Conservation (phyloP, 2,329 filamentous ascomycete species). For the Penicillium sp. region DNA sequence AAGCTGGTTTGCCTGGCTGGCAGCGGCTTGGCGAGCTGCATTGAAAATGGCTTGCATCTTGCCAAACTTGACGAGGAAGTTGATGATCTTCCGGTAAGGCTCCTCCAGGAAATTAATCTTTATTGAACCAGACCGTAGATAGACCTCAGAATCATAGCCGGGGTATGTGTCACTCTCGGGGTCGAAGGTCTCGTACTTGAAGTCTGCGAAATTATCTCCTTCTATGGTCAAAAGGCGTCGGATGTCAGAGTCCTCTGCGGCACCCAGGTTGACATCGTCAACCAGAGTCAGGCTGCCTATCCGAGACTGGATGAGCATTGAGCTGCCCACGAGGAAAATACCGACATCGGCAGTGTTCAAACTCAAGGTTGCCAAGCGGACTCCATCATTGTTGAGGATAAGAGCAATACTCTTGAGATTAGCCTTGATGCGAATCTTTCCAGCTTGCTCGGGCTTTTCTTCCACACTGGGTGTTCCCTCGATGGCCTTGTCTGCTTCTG, state of each 20-base stretch:
- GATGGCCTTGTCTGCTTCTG: conserved; percentile 31
- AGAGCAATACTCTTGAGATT: conserved; percentile 90
- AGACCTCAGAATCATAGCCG: conserved; percentile 91
- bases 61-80: conserved; percentile 97
- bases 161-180: conserved; percentile 73
- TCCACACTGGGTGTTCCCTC: conserved; percentile 28
- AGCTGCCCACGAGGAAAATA: conserved; percentile 79
- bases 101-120: conserved; percentile 97
- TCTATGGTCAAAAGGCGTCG: conserved; percentile 91
- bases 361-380: conserved; percentile 86
- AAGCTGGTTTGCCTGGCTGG: conserved; percentile 87
- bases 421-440: conserved; percentile 89
- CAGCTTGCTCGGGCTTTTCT: conserved; percentile 44
- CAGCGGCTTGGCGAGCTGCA: conserved; percentile 88
- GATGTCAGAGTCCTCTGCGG: conserved; percentile 74
- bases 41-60: conserved; percentile 99
- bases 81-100: conserved; percentile 95
- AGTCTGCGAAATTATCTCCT: conserved; percentile 91
- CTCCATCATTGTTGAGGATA: conserved; percentile 96
- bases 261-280: conserved; percentile 91
- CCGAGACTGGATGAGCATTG: conserved; percentile 82
- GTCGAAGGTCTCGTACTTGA: conserved; percentile 96
- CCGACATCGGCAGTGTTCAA: conserved; percentile 90
- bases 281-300: conserved; percentile 85
- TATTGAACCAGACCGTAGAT: conserved; percentile 85